A percentile compares a stretch with the other conserved stretches of the same genome.
Conservation (phyloP, 805 yeast genomes). For the Lipomyces kockii region DNA sequence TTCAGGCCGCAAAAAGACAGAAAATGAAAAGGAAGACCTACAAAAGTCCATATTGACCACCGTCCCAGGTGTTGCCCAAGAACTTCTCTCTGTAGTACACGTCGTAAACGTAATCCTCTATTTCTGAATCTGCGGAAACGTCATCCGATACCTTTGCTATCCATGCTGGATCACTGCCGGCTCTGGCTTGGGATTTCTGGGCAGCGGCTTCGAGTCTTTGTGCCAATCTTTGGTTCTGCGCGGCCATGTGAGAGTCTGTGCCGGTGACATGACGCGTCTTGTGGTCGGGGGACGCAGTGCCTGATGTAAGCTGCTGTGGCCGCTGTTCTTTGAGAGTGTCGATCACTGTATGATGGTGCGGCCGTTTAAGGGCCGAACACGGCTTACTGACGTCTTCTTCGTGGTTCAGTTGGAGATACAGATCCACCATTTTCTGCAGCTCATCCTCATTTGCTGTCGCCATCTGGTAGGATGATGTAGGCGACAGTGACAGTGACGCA, state of each 20-base stretch:
- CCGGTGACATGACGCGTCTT: conserved; percentile 20
- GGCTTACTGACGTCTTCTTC: conserved; percentile 13
- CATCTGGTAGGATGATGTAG: conserved; percentile 30
- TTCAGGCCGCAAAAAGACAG: not conserved
- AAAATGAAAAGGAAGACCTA: conserved; percentile 22
- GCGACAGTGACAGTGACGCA: conserved; percentile 29
- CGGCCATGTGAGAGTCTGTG: conserved; percentile 6
- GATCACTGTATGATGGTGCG: conserved; percentile 11
- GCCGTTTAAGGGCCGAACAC: conserved; percentile 18
- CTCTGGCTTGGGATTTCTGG: conserved; percentile 15
- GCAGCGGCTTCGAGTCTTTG: conserved; percentile 7
- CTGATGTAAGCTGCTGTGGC: conserved; percentile 2
- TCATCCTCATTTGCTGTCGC: conserved; percentile 32
- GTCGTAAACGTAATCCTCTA: conserved; percentile 86
- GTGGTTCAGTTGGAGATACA: conserved; percentile 28
- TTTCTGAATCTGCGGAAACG: conserved; percentile 40
- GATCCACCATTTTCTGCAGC: conserved; percentile 34
- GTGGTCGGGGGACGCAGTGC: conserved; percentile 15
- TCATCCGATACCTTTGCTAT: not conserved
- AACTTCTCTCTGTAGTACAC: conserved; percentile 70
- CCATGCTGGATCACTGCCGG: not conserved
- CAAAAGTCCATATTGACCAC: conserved; percentile 37
- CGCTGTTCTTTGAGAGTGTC: conserved; percentile 1
- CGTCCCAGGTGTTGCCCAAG: conserved; percentile 41
- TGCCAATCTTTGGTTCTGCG: conserved; percentile 2